Percentiles rank a stretch among this genome's conserved stretches.
These are phyloP conservation scores for Plantago major DNA, from an alignment of 257 asterid species.

Conservation along the genomic window DNA sequence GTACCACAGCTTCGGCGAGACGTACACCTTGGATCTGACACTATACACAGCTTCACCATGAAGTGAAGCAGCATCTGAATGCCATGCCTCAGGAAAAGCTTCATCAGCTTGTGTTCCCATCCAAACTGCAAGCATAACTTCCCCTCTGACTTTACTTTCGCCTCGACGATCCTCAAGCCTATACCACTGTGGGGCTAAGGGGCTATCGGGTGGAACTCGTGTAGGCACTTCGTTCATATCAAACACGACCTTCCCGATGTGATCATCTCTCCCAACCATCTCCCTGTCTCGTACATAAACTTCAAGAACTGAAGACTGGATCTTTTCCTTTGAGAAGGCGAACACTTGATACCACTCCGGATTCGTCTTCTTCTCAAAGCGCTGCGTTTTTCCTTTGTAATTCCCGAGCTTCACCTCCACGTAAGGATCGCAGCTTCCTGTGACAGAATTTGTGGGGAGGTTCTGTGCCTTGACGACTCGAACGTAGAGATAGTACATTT, in stretches of 20 bases:
- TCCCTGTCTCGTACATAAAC: constrained; percentile 47
- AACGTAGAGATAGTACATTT: constrained; percentile 59
- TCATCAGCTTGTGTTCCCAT: constrained; percentile 80
- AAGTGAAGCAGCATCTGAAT: constrained; percentile 53
- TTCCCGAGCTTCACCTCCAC: constrained; percentile 67
- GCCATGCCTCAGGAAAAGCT: constrained; percentile 71
- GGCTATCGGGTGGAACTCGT: constrained; percentile 68
- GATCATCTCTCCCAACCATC: constrained; percentile 48
- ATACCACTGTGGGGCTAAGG: constrained; percentile 76
- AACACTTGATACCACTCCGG: constrained; percentile 59
- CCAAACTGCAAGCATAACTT: constrained; percentile 72
- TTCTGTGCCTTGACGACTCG: constrained; percentile 63
- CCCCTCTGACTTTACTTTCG: constrained; percentile 44
- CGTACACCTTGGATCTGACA: constrained; percentile 65
- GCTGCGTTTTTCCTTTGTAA: constrained; percentile 58
- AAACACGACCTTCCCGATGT: constrained; percentile 49
- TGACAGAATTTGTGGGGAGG: constrained; percentile 45
- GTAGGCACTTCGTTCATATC: constrained; percentile 62
- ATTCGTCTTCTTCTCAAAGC: constrained; percentile 43
- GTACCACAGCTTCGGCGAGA: constrained; percentile 79
- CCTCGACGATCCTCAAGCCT: constrained; percentile 44
- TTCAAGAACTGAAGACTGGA: constrained; percentile 52
- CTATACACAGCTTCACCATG: constrained; percentile 52
- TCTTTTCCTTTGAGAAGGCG: constrained; percentile 62
- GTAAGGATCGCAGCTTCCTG: constrained; percentile 59